Percentiles rank a stretch among this genome's conserved stretches.
Conservation (phyloP, 1,284 basidiomycete species). For the Apiotrichum siamense region DNA sequence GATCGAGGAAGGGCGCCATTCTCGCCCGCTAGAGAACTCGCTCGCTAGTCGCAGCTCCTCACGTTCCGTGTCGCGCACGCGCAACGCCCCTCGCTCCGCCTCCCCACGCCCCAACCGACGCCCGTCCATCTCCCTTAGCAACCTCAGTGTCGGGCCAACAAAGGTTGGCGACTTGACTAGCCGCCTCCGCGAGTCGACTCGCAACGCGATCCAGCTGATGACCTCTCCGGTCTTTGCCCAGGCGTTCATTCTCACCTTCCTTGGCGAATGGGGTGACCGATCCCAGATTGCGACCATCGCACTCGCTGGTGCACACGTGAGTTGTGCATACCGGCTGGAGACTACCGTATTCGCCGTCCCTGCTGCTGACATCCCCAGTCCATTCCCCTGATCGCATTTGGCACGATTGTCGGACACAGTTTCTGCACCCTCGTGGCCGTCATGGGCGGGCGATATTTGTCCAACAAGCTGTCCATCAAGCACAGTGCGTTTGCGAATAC, state of each 20-base stretch:
- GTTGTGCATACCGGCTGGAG: conserved; percentile 46
- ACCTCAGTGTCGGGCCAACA: conserved; percentile 4
- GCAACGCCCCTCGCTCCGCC: not conserved
- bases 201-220: conserved; percentile 58
- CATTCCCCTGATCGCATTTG: conserved; percentile 73
- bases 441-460: conserved; percentile 80
- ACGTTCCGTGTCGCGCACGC: not conserved
- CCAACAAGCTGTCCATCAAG: conserved; percentile 89
- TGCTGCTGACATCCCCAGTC: conserved; percentile 50
- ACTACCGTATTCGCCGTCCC: no score
- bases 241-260: conserved; percentile 88
- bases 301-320: conserved; percentile 87
- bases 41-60: not conserved
- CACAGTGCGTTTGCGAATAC: conserved; percentile 64
- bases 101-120: conserved; percentile 1
- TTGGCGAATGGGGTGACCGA: conserved; percentile 97
- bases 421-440: conserved; percentile 86
- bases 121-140: not conserved
- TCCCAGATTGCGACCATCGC: conserved; percentile 98
- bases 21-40: conserved; percentile 11
- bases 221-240: conserved; percentile 93
- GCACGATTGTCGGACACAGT: conserved; percentile 83
- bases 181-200: conserved; percentile 3
- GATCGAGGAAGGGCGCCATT: conserved; percentile 34
- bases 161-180: conserved; percentile 4